A percentile compares a stretch with the other conserved stretches of the same genome.
These are phyloP conservation scores for Podospora didyma DNA, from an alignment of 495 filamentous ascomycete species.

Conservation along the genomic window DNA sequence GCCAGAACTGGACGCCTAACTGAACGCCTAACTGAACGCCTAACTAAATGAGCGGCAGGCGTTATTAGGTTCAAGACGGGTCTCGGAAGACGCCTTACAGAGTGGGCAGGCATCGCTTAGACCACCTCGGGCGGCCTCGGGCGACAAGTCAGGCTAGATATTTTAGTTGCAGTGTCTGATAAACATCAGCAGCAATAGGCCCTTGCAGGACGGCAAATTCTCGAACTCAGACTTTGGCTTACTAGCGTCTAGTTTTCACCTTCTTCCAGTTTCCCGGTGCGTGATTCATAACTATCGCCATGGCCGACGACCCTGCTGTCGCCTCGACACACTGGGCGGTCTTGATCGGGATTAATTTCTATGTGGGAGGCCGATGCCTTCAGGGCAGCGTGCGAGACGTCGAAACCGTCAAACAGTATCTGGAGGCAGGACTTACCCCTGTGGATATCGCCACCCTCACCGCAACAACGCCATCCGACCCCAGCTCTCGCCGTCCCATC, in stretches of 20 bases:
- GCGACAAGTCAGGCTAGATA: not conserved
- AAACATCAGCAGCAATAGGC: not conserved
- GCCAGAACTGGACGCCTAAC: not conserved
- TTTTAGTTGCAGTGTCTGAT: not conserved
- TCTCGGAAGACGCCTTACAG: not conserved
- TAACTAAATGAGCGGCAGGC: not conserved
- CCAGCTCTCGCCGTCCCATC: not conserved
- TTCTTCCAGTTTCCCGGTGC: not conserved
- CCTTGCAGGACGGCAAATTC: not conserved
- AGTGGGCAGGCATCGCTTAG: not conserved
- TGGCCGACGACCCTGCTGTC: not conserved
- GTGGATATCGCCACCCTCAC: conserved; percentile 1
- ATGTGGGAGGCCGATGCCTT: conserved; percentile 1
- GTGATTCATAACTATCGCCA: not conserved
- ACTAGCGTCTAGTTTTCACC: not conserved
- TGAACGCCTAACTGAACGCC: not conserved
- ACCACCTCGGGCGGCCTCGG: not conserved
- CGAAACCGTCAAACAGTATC: conserved; percentile 2
- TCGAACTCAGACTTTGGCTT: not conserved
- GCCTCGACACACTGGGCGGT: not conserved
- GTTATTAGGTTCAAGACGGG: not conserved
- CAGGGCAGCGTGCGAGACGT: conserved; percentile 6
- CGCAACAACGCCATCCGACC: conserved; percentile 1
- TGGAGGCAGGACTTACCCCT: conserved; percentile 3
- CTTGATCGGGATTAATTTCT: conserved; percentile 4